Evolutionary conservation across 257 asterid genomes (phyloP), one percentile per base, ranked within the genome.

Genomic region (Echium plantagineum): DNA sequence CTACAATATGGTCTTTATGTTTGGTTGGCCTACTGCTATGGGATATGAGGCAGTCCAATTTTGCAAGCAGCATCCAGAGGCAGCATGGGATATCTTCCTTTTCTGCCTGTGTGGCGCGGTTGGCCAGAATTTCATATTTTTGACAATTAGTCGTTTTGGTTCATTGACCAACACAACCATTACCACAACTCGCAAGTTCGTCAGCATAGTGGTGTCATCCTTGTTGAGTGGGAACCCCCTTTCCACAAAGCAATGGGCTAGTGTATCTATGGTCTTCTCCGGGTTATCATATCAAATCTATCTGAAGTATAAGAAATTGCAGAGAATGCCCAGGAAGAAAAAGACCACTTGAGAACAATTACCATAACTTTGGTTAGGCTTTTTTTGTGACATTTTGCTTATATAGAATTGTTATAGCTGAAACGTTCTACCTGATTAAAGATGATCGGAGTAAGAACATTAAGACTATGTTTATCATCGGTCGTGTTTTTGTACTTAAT

Each of bases 101-200:
- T 91, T 75, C 78, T 91, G 98, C 63, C 71, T 93, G 4, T 93
- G 98, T 21, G 97, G 97, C n/a, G 96, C 98, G 22, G 87, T 89
- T 3, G 98, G 98, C 49, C 98, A 93, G 69, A 89, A 89, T 59
- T 89, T 89, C 59, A 89, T 89, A 67, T 93, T 93, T 77, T 71
- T 89, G 62, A 93, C 97, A 57, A 93, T 93, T 48, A 93, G 97
- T 59, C 84, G 86, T 42, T 93, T 88, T 53, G 98, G 99, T 72
- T 89, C 99, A 28, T 74, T 93, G 67, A 83, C 97, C 21, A 93
- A 93, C 90, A 89, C 99, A 2, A 93, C 97, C 24, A 88, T 93
- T 31, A 93, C 98, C 70, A 93, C 98, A 0, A 93, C 97, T 0
- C 87, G 97, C 52, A 93, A 89, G 74, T 93, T 93, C 51, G 98